These are phyloP conservation scores for Cotoneaster glaucophyllus DNA, from an alignment of 306 rosid species.

Conservation along the genomic window DNA sequence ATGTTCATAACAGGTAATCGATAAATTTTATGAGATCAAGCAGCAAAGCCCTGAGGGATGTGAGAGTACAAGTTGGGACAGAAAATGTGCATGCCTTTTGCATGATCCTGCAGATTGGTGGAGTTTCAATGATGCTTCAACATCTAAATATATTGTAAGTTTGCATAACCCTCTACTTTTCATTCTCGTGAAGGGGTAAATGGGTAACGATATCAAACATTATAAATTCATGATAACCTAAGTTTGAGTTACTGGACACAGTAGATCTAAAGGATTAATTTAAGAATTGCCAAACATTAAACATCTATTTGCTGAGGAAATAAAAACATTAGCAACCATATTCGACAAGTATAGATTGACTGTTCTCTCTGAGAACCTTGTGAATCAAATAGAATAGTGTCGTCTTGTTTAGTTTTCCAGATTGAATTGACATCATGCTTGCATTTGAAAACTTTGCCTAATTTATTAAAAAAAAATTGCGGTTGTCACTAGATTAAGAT, in stretches of 20 bases:
- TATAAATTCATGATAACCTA: background rate
- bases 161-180: constrained; percentile 19
- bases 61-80: constrained; percentile 61
- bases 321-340: background rate
- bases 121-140: constrained; percentile 77
- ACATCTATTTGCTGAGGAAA: background rate
- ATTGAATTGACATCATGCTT: background rate
- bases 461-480: background rate
- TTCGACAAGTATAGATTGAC: background rate
- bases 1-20: constrained; percentile 50
- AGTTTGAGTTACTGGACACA: background rate
- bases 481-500: constrained; percentile 17
- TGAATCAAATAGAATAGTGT: background rate
- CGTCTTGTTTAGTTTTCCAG: background rate
- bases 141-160: constrained; percentile 77
- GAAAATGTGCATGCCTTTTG: constrained; percentile 68
- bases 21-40: constrained; percentile 75
- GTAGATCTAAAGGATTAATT: background rate
- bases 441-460: background rate
- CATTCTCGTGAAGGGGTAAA: background rate
- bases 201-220: background rate
- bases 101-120: constrained; percentile 65
- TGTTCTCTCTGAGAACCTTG: background rate
- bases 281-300: background rate
- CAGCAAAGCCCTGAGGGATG: constrained; percentile 38